Evolutionary conservation across 768 basidiomycete genomes (phyloP), one percentile per base, ranked within the genome.

Genomic region (Amanita pseudoporphyria): DNA sequence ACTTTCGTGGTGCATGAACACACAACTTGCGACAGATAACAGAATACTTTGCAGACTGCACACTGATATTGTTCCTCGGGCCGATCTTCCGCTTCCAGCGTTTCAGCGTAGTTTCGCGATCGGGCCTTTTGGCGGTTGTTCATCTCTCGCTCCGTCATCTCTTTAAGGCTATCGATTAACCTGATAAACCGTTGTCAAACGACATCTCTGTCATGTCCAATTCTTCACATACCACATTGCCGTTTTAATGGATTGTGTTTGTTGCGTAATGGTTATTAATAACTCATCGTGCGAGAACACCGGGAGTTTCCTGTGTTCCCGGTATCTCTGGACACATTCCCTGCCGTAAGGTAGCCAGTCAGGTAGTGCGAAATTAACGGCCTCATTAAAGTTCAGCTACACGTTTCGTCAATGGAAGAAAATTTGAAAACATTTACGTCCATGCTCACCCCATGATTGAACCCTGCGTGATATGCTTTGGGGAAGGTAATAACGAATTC

Each of bases 241-340:
- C 31, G 93, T 95, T 63, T 88, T 84, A 60, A 96, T 94, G 14
- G 85, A 85, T 47, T 84, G 79, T 3, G 92, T 93, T 64, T 95
- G 90, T 59, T 91, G 83, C n/a, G 89, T 92, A 61, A 98, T 94
- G n/a, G 95, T 95, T 62, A 97, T 79, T 55, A 99, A 76, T 21
- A 98, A 77, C 67, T 98, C 96, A 58, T 98, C 92, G 64, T 99
- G 96, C 28, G 93, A 97, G 67, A 99, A 99, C 3, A 99, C 96
- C 4, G 96, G 96, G 35, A 88, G 73, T 64, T 98, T 98, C 64
- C 81, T 70, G 65, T 96, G 86, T 54, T 89, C 82, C 58, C 89
- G 82, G 64, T 99, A 98, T 37, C 89, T 79, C 60, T 83, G 76
- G 10, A 94, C 91, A 60, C 92, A 96, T 50, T 87, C 87, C 35